Conservation (phyloP, 768 basidiomycete species). For the Termitomyces sp. region DNA sequence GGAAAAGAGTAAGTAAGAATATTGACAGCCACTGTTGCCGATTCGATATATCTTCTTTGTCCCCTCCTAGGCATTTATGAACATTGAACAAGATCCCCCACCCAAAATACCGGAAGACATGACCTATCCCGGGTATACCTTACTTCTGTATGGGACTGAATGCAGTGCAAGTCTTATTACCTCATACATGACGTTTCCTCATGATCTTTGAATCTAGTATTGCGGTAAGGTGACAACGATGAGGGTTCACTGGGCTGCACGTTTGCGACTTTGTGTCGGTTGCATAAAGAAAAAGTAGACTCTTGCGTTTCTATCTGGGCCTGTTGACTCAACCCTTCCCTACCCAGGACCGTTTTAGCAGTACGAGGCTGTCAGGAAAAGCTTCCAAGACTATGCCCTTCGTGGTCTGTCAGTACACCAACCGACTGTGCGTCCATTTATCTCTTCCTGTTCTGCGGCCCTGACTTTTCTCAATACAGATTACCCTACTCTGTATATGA, state of each 20-base stretch:
- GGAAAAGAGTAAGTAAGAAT: constrained; percentile 21
- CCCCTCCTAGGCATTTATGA: constrained; percentile 16
- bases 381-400: neutral
- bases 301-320: neutral
- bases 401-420: neutral
- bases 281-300: neutral
- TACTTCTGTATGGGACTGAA: constrained; percentile 25
- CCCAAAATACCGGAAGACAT: constrained; percentile 23
- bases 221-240: constrained; percentile 7
- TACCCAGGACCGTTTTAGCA: neutral
- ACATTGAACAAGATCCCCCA: constrained; percentile 12
- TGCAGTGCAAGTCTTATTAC: constrained; percentile 24
- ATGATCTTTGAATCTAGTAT: constrained; percentile 1
- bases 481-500: neutral
- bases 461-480: neutral
- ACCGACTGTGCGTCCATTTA: neutral
- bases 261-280: constrained; percentile 12
- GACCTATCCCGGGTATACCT: constrained; percentile 26
- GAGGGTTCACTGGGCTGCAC: constrained; percentile 14
- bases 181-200: neutral
- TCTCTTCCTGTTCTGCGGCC: neutral
- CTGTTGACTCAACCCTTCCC: neutral
- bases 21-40: neutral
- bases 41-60: neutral
- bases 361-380: neutral